phyloP scores from a whole-genome alignment of 371 early-diverging fungal species.

The Rhizopus stolonifer region DNA sequence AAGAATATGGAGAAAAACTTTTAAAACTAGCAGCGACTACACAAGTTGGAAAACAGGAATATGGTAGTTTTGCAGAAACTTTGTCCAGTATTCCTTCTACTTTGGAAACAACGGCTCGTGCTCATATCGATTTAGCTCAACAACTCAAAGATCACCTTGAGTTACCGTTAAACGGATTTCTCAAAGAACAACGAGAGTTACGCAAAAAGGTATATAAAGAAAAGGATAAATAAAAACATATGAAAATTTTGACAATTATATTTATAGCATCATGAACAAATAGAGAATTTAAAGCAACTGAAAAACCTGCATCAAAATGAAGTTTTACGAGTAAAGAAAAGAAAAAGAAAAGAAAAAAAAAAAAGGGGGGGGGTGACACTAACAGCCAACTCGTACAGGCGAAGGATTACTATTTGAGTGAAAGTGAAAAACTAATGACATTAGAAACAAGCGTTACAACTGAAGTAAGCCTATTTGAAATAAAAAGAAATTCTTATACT shows the following conservation, averaged over 20 bases:
- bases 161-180: slow-evolving; percentile 34
- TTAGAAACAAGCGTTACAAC: slow-evolving; percentile 9
- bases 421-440: slow-evolving; percentile 12
- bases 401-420: slow-evolving; percentile 23
- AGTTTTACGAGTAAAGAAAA: slow-evolving; percentile 35
- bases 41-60: slow-evolving; percentile 34
- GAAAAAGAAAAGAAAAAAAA: not conserved
- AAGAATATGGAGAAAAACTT: slow-evolving; percentile 41
- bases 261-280: slow-evolving; percentile 39
- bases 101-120: slow-evolving; percentile 46
- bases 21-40: slow-evolving; percentile 31
- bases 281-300: slow-evolving; percentile 43
- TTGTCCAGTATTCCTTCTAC: slow-evolving; percentile 40
- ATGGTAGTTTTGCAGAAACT: slow-evolving; percentile 44
- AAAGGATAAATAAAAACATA: not conserved
- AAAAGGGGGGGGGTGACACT: too few species aligned
- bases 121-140: slow-evolving; percentile 49
- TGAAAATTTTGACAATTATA: not conserved
- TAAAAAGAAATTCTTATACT: not conserved
- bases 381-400: slow-evolving; percentile 13
- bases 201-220: slow-evolving; percentile 29
- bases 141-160: slow-evolving; percentile 43
- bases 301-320: slow-evolving; percentile 39
- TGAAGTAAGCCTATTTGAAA: slow-evolving; percentile 1
- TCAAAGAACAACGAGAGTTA: slow-evolving; percentile 40